These are phyloP conservation scores for Lactarius trivialis DNA, from an alignment of 768 basidiomycete genomes.

Conservation along the genomic window DNA sequence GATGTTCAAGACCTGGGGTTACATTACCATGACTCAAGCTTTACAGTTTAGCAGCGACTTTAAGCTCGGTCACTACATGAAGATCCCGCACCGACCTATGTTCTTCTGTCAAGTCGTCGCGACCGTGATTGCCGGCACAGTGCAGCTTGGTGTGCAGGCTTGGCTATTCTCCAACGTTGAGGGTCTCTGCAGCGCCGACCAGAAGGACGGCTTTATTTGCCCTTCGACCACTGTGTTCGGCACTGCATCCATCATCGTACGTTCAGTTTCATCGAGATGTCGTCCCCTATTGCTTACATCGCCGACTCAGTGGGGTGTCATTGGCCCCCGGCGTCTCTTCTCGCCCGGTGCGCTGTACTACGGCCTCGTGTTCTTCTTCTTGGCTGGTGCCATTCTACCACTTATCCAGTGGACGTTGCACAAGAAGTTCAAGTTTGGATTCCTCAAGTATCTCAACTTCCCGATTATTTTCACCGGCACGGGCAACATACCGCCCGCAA, in stretches of 20 bases:
- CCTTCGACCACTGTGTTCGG: conserved; percentile 68
- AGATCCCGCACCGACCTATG: conserved; percentile 67
- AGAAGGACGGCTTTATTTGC: conserved; percentile 63
- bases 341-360: conserved; percentile 4
- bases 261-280: neutral
- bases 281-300: neutral
- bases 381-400: conserved; percentile 62
- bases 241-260: conserved; percentile 71
- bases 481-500: conserved; percentile 37
- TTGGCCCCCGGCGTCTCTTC: conserved; percentile 51
- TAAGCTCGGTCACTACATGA: conserved; percentile 70
- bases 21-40: conserved; percentile 64
- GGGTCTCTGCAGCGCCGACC: conserved; percentile 47
- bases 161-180: conserved; percentile 73
- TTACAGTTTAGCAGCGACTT: conserved; percentile 67
- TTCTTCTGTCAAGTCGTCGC: conserved; percentile 67
- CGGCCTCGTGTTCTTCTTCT: conserved; percentile 68
- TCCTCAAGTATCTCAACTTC: conserved; percentile 56
- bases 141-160: conserved; percentile 66
- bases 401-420: conserved; percentile 45
- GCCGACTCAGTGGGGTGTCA: conserved; percentile 45
- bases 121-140: conserved; percentile 60
- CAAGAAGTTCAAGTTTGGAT: neutral
- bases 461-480: conserved; percentile 39
- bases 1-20: conserved; percentile 83